Evolutionary conservation across 1,284 basidiomycete species (phyloP), one percentile per base, ranked within the genome.

Genomic region (Irpex sp.): DNA sequence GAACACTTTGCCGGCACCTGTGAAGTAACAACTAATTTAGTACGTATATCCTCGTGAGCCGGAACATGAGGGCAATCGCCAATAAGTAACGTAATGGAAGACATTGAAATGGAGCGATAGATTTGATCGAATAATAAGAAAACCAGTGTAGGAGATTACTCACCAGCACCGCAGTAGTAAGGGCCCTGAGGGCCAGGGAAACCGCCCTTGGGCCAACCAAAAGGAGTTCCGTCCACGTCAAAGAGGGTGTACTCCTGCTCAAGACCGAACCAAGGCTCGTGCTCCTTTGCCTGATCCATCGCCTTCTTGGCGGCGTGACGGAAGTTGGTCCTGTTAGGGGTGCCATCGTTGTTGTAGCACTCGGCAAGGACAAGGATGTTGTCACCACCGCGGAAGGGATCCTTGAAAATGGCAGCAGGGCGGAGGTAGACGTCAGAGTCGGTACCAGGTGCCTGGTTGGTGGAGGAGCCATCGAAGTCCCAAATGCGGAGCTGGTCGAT

Each of bases 181-280:
- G 97, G 97, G 65, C 97, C 97, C 78, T 99, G 97, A 67, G 97
- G 96, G 72, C 93, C 97, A 66, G 97, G 97, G 91, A 98, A 99
- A 79, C 97, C 97, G 69, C 94, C 93, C 80, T 94, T 94, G 74
- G 97, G 95, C 97, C 97, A 99, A 64, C 94, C 96, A 77, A 84
- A 94, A 60, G 97, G 96, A 65, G 83, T 82, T 69, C 91, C 96
- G 73, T 99, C 96, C 69, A 83, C 83, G 75, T 95, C 96, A 71
- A 99, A 94, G 69, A 99, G 90, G 69, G 97, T 98, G 84, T 98
- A 99, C 77, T 99, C 96, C 79, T 99, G 96, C 81, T 99, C 96
- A 66, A 99, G 83, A 79, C 97, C 96, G 79, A 98, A 99, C 97
- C 97, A 99, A 59, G 96, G 96, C 65, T 83, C 80, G 45, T 74